These are phyloP conservation scores for Malus sylvestris DNA, from an alignment of 306 rosid species.

Conservation along the genomic window DNA sequence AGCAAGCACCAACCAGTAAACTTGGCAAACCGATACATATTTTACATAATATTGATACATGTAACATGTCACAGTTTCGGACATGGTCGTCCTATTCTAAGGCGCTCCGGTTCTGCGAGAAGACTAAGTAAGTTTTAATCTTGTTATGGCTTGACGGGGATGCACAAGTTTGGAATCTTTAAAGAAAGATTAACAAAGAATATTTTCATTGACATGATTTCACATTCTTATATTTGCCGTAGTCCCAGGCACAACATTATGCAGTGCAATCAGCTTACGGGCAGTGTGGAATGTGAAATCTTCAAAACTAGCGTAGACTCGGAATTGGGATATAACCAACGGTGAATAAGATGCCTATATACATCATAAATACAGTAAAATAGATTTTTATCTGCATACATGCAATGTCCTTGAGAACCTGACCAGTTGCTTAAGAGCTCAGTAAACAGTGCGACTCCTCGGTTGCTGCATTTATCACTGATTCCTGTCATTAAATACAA, in stretches of 20 bases:
- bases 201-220: no score
- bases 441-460: constrained; percentile 28
- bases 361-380: background rate
- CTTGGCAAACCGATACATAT: background rate
- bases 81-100: background rate
- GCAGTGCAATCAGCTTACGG: background rate
- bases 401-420: constrained; percentile 59
- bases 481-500: constrained; percentile 38
- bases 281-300: background rate
- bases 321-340: background rate
- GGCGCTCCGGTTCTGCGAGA: background rate
- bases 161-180: background rate
- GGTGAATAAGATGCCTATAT: background rate
- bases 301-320: background rate
- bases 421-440: constrained; percentile 52
- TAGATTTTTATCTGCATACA: constrained; percentile 28
- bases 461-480: constrained; percentile 43
- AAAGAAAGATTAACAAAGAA: no score
- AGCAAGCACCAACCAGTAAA: background rate
- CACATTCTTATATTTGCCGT: no score
- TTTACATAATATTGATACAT: background rate
- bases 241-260: no score
- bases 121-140: background rate
- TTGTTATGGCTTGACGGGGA: background rate
- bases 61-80: background rate